These are phyloP conservation scores for Fusarium verrucosum DNA, from an alignment of 2,329 filamentous ascomycete species.

Conservation along the genomic window DNA sequence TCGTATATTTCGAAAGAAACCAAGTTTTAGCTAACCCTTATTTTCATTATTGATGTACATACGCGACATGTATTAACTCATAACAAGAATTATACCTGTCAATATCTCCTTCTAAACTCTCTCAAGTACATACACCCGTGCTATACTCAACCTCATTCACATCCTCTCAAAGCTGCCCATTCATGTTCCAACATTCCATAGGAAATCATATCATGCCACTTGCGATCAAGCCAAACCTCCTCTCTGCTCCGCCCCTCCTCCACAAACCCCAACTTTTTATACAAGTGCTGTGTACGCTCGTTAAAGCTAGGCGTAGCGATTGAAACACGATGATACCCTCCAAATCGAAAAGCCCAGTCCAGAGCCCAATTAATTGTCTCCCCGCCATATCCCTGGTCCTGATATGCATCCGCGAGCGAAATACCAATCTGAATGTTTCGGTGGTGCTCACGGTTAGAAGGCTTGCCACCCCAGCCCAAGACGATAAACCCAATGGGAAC, in stretches of 20 bases:
- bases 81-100: too few species aligned
- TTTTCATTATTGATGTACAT: too few species aligned
- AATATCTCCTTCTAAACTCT: too few species aligned
- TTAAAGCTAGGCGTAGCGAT: constrained; percentile 56
- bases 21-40: too few species aligned
- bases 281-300: constrained; percentile 53
- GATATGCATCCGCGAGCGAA: constrained; percentile 47
- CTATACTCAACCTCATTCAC: not conserved
- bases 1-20: too few species aligned
- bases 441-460: not conserved
- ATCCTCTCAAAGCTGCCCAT: constrained; percentile 44
- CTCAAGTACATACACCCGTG: too few species aligned
- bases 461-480: constrained; percentile 11
- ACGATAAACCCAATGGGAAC: constrained; percentile 16
- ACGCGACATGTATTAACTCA: too few species aligned
- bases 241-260: constrained; percentile 55
- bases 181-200: constrained; percentile 53
- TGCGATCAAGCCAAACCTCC: constrained; percentile 54
- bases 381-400: constrained; percentile 55
- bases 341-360: constrained; percentile 57
- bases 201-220: constrained; percentile 50
- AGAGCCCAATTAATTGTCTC: constrained; percentile 59
- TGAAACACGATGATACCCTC: constrained; percentile 55
- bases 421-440: constrained; percentile 47
- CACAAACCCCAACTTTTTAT: constrained; percentile 57